These are phyloP conservation scores for Aschersonia sp. DNA, from an alignment of 2,329 filamentous ascomycete species.

Conservation along the genomic window DNA sequence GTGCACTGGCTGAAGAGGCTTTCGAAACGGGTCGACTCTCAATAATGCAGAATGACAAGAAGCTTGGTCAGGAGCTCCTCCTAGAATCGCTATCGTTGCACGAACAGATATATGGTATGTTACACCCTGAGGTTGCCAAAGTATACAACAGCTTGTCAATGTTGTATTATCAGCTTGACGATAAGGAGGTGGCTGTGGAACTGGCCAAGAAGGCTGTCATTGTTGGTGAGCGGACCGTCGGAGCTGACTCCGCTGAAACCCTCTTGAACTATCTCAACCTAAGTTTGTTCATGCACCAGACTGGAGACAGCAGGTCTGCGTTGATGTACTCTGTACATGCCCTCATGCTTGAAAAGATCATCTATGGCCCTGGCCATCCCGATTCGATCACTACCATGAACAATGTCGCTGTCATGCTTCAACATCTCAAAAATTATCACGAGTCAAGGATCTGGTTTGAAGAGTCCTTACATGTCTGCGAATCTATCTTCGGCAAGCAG, in stretches of 20 bases:
- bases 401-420: constrained; percentile 97
- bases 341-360: constrained; percentile 89
- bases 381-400: constrained; percentile 98
- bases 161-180: constrained; percentile 93
- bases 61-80: constrained; percentile 87
- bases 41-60: constrained; percentile 88
- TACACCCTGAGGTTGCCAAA: constrained; percentile 90
- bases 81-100: constrained; percentile 93
- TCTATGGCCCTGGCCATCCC: constrained; percentile 85
- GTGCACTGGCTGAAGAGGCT: constrained; percentile 84
- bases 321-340: constrained; percentile 84
- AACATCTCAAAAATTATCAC: constrained; percentile 86
- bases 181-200: constrained; percentile 91
- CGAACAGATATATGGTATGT: constrained; percentile 95
- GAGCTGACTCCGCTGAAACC: constrained; percentile 86
- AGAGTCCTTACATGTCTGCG: constrained; percentile 76
- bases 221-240: constrained; percentile 85
- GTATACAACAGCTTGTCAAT: constrained; percentile 93
- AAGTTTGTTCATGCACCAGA: constrained; percentile 83
- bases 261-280: constrained; percentile 93
- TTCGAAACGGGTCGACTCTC: constrained; percentile 92
- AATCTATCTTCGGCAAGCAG: constrained; percentile 75
- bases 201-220: constrained; percentile 93
- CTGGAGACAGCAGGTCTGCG: constrained; percentile 79
- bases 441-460: constrained; percentile 97